Percentiles rank a stretch among this genome's conserved stretches.
Evolutionary conservation across 306 rosid genomes (phyloP).

Genomic region (Ochetophila trinervis): DNA sequence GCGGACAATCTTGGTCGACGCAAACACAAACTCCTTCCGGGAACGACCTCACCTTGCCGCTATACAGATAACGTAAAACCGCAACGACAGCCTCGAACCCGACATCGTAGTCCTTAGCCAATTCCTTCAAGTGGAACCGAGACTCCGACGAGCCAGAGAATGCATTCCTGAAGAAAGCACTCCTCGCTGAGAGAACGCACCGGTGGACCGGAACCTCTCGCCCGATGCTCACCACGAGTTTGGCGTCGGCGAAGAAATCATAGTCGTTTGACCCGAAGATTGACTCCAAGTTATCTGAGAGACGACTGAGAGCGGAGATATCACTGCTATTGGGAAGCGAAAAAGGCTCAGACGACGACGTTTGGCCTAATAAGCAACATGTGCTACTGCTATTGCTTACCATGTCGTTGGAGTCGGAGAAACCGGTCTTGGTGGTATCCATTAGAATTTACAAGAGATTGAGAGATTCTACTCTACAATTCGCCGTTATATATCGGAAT

Average conservation of each 20-base stretch:
- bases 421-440: constrained; percentile 15
- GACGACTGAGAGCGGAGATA: constrained; percentile 26
- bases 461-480: not conserved
- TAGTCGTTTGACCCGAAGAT: constrained; percentile 22
- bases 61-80: constrained; percentile 50
- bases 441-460: constrained; percentile 6
- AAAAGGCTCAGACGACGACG: constrained; percentile 8
- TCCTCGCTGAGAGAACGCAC: constrained; percentile 52
- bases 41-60: constrained; percentile 39
- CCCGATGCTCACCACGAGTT: constrained; percentile 23
- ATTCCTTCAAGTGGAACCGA: constrained; percentile 39
- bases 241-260: constrained; percentile 48
- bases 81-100: constrained; percentile 38
- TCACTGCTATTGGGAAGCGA: constrained; percentile 13
- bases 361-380: constrained; percentile 15
- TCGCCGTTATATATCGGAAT: too few species aligned
- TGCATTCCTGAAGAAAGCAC: constrained; percentile 36
- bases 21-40: constrained; percentile 38
- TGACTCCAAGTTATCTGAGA: constrained; percentile 43
- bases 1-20: constrained; percentile 53
- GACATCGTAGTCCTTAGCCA: constrained; percentile 45
- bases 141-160: constrained; percentile 17
- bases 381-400: constrained; percentile 34
- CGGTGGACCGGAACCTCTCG: constrained; percentile 46
- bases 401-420: constrained; percentile 40